Evolutionary conservation across 352 stramenopile genomes (phyloP).

Genomic region (Pythium aquatile): DNA sequence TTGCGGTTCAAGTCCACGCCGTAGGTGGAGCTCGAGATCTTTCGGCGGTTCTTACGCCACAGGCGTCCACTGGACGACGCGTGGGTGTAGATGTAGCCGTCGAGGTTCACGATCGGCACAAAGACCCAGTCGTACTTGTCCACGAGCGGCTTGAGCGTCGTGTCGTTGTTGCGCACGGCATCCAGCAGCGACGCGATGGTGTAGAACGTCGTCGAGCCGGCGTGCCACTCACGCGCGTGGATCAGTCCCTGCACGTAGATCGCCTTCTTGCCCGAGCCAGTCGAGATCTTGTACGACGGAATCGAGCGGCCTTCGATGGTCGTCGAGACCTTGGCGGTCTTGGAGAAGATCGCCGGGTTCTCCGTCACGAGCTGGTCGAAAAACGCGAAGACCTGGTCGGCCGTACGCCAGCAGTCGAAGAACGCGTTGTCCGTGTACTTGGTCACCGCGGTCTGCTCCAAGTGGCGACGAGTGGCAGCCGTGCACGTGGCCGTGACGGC

Average conservation of each 20-base stretch:
- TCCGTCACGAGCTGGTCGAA: background rate
- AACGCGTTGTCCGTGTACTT: background rate
- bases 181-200: background rate
- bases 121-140: background rate
- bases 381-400: background rate
- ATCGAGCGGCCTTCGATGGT: background rate
- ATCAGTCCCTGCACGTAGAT: background rate
- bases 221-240: background rate
- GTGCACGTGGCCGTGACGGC: background rate
- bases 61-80: background rate
- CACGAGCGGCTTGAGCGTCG: background rate
- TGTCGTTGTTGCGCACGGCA: background rate
- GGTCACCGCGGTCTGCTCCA: background rate
- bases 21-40: background rate
- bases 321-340: background rate
- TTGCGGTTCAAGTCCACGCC: background rate
- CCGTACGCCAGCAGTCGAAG: background rate
- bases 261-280: background rate
- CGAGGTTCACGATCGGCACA: background rate
- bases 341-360: background rate
- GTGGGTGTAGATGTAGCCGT: background rate
- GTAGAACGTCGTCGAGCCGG: background rate
- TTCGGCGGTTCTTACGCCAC: background rate
- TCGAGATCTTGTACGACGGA: background rate
- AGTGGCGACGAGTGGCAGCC: background rate